Base-by-base conservation (phyloP, 805 yeast genomes). In the Komagataella pastoris region DNA sequence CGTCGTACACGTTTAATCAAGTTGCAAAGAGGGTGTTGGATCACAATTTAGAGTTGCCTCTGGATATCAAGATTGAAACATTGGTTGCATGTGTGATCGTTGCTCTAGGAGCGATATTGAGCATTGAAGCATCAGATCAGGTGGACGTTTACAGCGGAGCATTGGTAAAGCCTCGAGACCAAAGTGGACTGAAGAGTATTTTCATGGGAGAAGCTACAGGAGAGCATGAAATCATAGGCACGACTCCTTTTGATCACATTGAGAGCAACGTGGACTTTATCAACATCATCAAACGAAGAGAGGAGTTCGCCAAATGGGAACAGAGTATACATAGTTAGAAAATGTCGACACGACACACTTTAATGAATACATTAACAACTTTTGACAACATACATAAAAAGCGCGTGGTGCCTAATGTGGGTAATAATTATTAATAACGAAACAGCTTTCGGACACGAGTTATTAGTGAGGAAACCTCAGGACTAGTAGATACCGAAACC, bases 191-290 rank as follows among this genome's bases (percentile, higher is more conserved):
- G 56, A 69, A 69, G 51, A 79, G 79, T 7, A 73, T 81, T 21
- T 64, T 59, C n/a, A 68, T 72, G 67, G 69, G 65, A 53, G 67
- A 75, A 51, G 80, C 83, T 7, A 72, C 76, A 47, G 63, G 65
- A 17, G 72, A 73, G 49, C 64, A 70, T 24, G 80, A 82, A 54
- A 61, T 65, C 36, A 59, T 73, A 24, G 85, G 83, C 1, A 59
- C 68, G 23, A 67, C 67, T 4, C 76, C 75, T 17, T 79, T 66
- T 57, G 77, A 73, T 49, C 61, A 65, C 10, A 64, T 79, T 46
- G 79, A 79, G 50, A 70, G 75, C 24, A 66, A 83, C 51, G 68
- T 77, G 3, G 73, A 69, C 6, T 83, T 78, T 57, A 65, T 81
- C 47, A 79, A 82, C 58, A 64, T 81, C 7, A 54, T 54, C 1